Base-by-base conservation (phyloP, 2,329 filamentous ascomycete species). In the Chaetomium sp. region DNA sequence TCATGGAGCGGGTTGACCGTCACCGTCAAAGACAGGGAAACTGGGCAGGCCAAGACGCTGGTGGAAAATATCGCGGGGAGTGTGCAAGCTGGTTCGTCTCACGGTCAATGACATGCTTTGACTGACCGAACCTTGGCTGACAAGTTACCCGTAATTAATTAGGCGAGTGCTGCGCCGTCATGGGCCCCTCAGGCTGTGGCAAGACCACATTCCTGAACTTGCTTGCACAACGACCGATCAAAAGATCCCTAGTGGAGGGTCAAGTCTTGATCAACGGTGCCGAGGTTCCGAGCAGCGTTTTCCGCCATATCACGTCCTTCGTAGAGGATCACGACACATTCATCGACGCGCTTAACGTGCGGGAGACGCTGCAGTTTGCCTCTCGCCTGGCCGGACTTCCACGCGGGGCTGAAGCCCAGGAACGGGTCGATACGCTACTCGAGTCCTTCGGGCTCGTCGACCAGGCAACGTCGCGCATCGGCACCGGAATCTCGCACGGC, bases 121-220 rank as follows among this genome's bases (percentile, higher is more conserved):
- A 27, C 6, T 34, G 7, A 7, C 34, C 47, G 11, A 10, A 33
- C 2, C 19, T 33, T 8, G 12, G 32, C 47, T 36, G 32, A 49
- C 7, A 10, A 38, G 2, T 4, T 4, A 5, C 12, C 7, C 10
- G 12, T 27, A 14, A 27, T 6, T 12, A 7, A 12, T 12, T 27
- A 49, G 47, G 47, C 36, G 47, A 49, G 34, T 49, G 47, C 47
- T 49, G 35, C 14, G 47, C 47, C n/a, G 35, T 49, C 14, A 49
- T 49, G 35, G 47, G 47, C 19, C 47, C 47, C 12, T 49, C 47
- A n/a, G 47, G 47, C 9, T 49, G 47, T 12, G 47, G 47, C 47
- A 49, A 49, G 47, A 49, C 47, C 36, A 49, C 47, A 27, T 49
- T 49, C 47, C 35, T 49, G 36, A 49, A 49, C 14, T 35, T 33